Evolutionary conservation across 2,329 filamentous ascomycete genomes (phyloP).

Genomic region (Trichoderma hamatum): DNA sequence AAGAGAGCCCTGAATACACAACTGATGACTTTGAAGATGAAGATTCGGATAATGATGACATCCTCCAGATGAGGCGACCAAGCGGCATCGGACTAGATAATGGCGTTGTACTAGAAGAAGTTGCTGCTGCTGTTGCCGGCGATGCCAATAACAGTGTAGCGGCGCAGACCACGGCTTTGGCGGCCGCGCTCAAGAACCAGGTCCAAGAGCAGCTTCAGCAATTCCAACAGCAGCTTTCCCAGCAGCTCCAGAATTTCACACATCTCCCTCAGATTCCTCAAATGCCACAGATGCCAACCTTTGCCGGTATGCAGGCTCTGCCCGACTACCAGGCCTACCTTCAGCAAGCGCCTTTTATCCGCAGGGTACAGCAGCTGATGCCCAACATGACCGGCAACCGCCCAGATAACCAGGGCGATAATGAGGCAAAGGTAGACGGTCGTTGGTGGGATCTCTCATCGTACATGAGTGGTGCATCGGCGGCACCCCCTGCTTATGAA

Average conservation of each 20-base stretch:
- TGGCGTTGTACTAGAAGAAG: conserved; percentile 44
- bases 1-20: conserved; percentile 50
- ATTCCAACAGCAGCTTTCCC: conserved; percentile 73
- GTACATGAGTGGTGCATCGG: conserved; percentile 51
- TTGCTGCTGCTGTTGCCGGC: conserved; percentile 36
- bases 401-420: conserved; percentile 51
- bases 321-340: conserved; percentile 74
- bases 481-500: conserved; percentile 74
- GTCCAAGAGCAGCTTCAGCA: conserved; percentile 74
- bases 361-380: conserved; percentile 72
- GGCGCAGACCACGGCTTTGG: conserved; percentile 63
- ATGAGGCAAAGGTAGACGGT: conserved; percentile 48
- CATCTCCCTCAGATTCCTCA: conserved; percentile 56
- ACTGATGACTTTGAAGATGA: conserved; percentile 50
- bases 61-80: conserved; percentile 42
- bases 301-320: conserved; percentile 63
- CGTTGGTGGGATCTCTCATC: conserved; percentile 72
- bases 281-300: conserved; percentile 59
- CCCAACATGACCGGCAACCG: conserved; percentile 60
- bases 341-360: conserved; percentile 63
- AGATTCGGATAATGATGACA: conserved; percentile 44
- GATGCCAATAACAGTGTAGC: conserved; percentile 43
- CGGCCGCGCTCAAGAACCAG: conserved; percentile 73
- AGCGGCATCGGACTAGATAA: conserved; percentile 36
- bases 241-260: conserved; percentile 63